phyloP scores from a whole-genome alignment of 2,329 filamentous ascomycete genomes.

The Fusarium sp. region DNA sequence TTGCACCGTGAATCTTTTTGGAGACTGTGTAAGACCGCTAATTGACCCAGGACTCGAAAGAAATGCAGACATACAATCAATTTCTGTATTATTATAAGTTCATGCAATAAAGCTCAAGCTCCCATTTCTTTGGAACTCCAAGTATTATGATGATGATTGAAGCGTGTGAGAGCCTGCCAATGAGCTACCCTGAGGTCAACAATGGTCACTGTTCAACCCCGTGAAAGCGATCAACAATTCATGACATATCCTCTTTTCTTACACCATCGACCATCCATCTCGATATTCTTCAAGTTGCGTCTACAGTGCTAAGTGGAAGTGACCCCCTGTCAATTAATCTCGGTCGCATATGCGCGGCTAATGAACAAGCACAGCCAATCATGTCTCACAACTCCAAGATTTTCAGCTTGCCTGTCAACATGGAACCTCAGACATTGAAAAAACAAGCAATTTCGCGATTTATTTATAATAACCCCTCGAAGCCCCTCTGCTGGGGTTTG shows the following conservation, averaged over 20 bases:
- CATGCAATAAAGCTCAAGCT: neutral
- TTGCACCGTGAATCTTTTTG: conserved; percentile 8
- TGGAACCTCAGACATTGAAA: neutral
- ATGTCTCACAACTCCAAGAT: conserved; percentile 7
- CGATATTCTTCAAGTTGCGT: neutral
- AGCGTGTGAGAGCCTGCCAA: fast-evolving
- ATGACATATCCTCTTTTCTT: neutral
- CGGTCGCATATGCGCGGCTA: conserved; percentile 46
- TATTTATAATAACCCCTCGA: conserved; percentile 15
- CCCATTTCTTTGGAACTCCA: neutral
- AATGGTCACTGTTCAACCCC: fast-evolving
- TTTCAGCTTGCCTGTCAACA: conserved; percentile 12
- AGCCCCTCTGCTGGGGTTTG: conserved; percentile 10
- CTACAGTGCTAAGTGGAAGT: conserved; percentile 33
- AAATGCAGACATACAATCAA: neutral
- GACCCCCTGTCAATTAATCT: conserved; percentile 43
- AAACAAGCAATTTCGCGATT: conserved; percentile 36
- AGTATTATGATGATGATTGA: neutral
- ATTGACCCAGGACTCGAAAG: neutral
- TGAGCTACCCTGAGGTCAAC: neutral
- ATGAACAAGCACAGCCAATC: conserved; percentile 41
- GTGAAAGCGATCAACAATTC: neutral
- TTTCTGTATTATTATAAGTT: neutral
- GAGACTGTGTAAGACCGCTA: conserved; percentile 22
- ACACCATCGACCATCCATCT: neutral